A percentile compares a stretch with the other conserved stretches of the same genome.
These are phyloP conservation scores for Calonectria pauciramosa DNA, from an alignment of 2,329 filamentous ascomycete species.

Conservation along the genomic window DNA sequence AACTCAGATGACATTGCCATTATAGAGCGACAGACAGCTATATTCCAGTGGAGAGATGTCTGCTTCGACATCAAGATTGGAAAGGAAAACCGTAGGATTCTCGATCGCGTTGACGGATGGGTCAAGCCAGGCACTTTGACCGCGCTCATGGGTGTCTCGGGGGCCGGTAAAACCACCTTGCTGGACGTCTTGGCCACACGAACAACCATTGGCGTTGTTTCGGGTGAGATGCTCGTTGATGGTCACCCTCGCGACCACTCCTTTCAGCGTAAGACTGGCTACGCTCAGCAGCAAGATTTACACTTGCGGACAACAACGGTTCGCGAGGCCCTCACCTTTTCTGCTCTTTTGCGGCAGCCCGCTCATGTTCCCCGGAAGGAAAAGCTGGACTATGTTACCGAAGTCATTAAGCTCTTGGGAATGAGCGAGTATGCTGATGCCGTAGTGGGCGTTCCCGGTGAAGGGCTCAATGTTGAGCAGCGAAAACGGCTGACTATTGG, in stretches of 20 bases:
- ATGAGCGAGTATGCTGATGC: constrained; percentile 68
- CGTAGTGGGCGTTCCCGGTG: constrained; percentile 59
- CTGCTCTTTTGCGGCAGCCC: constrained; percentile 59
- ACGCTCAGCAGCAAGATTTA: constrained; percentile 76
- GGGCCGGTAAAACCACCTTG: constrained; percentile 73
- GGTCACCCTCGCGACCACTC: constrained; percentile 72
- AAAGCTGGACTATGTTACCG: constrained; percentile 64
- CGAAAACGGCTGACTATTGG: constrained; percentile 64
- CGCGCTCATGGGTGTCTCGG: constrained; percentile 67
- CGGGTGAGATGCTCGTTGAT: constrained; percentile 77
- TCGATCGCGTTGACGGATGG: constrained; percentile 79
- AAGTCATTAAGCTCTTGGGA: constrained; percentile 65
- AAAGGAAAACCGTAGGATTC: constrained; percentile 69
- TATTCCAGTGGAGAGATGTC: constrained; percentile 67
- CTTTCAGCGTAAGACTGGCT: constrained; percentile 79
- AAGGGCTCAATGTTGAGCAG: constrained; percentile 62
- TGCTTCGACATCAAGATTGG: constrained; percentile 53
- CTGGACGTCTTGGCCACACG: constrained; percentile 73
- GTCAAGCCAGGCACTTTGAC: constrained; percentile 80
- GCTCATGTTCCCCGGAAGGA: constrained; percentile 56
- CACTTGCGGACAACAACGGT: constrained; percentile 57
- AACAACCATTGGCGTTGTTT: constrained; percentile 76
- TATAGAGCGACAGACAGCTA: constrained; percentile 67
- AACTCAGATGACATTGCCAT: constrained; percentile 64
- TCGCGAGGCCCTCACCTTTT: constrained; percentile 54